Conservation (phyloP, 2,329 filamentous ascomycete genomes). For the Didymella segeticola region DNA sequence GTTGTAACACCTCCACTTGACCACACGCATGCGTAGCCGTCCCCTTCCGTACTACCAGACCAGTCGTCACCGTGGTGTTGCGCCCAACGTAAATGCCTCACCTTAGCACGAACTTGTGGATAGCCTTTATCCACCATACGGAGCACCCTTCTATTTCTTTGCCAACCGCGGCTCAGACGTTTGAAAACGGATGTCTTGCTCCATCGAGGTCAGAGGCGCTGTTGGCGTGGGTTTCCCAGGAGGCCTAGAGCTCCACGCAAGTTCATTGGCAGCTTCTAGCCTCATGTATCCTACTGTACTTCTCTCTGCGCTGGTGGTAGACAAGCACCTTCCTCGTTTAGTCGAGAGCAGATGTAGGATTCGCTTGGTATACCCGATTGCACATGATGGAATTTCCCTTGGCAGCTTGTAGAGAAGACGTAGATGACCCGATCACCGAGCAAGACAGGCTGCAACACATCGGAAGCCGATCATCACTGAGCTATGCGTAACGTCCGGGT, state of each 20-base stretch:
- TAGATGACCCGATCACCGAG: neutral
- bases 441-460: constrained; percentile 4
- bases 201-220: constrained; percentile 1
- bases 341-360: constrained; percentile 7
- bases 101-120: constrained; percentile 11
- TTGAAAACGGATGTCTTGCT: constrained; percentile 14
- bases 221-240: constrained; percentile 3
- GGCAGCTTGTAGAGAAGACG: neutral
- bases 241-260: constrained; percentile 10
- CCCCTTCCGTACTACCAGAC: constrained; percentile 8
- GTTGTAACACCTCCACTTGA: constrained; percentile 5
- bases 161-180: constrained; percentile 10
- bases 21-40: neutral
- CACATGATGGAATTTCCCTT: constrained; percentile 6
- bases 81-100: constrained; percentile 19
- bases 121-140: constrained; percentile 17
- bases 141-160: neutral
- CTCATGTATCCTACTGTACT: constrained; percentile 9
- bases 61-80: constrained; percentile 6
- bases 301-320: constrained; percentile 2
- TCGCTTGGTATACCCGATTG: constrained; percentile 11
- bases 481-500: constrained; percentile 4
- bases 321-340: constrained; percentile 18
- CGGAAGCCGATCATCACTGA: constrained; percentile 12
- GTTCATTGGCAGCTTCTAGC: neutral